Evolutionary conservation across 345 rosid genomes (phyloP), one percentile per base, ranked within the genome.

Genomic region (Lepidium africanum): DNA sequence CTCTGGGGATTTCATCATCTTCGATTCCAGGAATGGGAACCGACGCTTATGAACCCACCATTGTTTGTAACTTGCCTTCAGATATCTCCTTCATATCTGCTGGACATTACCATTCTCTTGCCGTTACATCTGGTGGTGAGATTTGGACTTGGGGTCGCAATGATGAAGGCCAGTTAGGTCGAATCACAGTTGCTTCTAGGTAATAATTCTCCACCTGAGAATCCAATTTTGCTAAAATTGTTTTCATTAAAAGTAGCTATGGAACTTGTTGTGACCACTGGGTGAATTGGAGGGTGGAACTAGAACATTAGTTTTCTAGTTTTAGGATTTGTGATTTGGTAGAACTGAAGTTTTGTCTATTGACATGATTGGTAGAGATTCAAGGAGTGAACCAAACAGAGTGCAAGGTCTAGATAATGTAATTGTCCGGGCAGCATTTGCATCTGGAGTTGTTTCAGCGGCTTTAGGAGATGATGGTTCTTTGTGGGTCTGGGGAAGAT

Each of bases 401-500:
- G 96, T 94, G 23, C 79, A 75, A 75, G 88, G 91, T 46, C 74
- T 89, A 72, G 85, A 80, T 73, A 47, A 67, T 33, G 90, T 87
- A 55, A 83, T 43, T 27, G 91, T 84, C 37, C 16, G 75, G 35
- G 63, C 79, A 27, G 89, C 93, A 16, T 91, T 71, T 81, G 96
- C 97, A 19, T 91, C 97, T 46, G 97, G 93, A 39, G 99, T 91
- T 53, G 58, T 87, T 51, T 91, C 99, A 47, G 84, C 93, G 0
- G 95, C 86, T 49, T 78, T 89, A 27, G 96, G 83, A 63, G 80
- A 80, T 46, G 90, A 91, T 63, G 97, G 96, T 16, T 91, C 93
- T 30, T 70, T 94, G 77, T 94, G 97, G 99, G 93, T 87, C 10
- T 94, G 97, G 97, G 99, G 99, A 9, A 87, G 75, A 74, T 94